phyloP scores from a whole-genome alignment of 1,284 basidiomycete genomes.

The Papiliotrema laurentii region DNA sequence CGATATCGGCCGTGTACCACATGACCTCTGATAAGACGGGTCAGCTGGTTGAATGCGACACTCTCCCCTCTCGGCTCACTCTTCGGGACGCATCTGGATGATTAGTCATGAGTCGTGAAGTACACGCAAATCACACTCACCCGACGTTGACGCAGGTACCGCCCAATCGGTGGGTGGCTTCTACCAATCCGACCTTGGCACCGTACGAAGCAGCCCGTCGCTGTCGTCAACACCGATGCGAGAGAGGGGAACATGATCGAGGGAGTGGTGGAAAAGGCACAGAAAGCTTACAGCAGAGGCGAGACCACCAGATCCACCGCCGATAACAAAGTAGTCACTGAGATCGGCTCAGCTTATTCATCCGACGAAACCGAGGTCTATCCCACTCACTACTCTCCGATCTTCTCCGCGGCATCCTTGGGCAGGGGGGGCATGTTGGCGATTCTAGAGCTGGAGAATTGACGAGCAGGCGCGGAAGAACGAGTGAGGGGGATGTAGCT shows the following conservation, averaged over 20 bases:
- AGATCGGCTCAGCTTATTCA: conserved; percentile 6
- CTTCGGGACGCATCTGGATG: conserved; percentile 73
- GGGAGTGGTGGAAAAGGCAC: no score
- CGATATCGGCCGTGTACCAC: conserved; percentile 97
- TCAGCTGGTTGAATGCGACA: neutral
- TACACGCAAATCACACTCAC: conserved; percentile 27
- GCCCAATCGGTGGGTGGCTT: conserved; percentile 70
- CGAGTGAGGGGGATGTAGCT: neutral
- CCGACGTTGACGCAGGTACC: conserved; percentile 87
- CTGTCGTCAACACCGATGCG: conserved; percentile 47
- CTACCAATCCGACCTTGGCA: conserved; percentile 87
- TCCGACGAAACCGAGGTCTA: neutral
- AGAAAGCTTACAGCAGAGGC: conserved; percentile 46
- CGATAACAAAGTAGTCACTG: conserved; percentile 46
- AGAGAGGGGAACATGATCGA: no score
- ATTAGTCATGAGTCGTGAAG: neutral
- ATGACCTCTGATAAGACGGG: conserved; percentile 73
- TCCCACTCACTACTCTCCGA: conserved; percentile 40
- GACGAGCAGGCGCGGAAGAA: conserved; percentile 3
- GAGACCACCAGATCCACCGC: conserved; percentile 48
- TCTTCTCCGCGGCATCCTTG: conserved; percentile 30
- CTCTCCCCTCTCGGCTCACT: conserved; percentile 51
- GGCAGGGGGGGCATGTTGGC: conserved; percentile 45
- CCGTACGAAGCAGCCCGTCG: conserved; percentile 88
- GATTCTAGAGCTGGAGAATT: conserved; percentile 17